Conservation (phyloP, 73 alveolate species). For the Tetrahymena malaccensis region DNA sequence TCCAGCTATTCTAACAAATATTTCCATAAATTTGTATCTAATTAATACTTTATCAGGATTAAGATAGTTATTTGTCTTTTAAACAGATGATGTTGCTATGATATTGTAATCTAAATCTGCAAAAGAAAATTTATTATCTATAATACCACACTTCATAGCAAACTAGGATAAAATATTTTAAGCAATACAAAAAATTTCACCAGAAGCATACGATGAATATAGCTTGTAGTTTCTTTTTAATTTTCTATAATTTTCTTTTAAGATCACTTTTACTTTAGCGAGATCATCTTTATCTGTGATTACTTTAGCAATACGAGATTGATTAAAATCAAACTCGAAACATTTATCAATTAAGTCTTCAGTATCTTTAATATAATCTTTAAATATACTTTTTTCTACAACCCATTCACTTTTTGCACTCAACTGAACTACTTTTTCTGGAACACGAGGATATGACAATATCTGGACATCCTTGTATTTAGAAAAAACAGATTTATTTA, state of each 20-base stretch:
- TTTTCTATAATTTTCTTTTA: constrained; percentile 14
- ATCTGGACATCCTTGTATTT: neutral
- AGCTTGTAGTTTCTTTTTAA: neutral
- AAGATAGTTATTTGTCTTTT: neutral
- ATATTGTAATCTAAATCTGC: neutral
- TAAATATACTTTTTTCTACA: constrained; percentile 55
- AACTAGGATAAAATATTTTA: neutral
- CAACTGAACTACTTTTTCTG: neutral
- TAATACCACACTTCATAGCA: neutral
- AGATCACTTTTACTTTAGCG: constrained; percentile 4
- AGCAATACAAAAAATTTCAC: neutral
- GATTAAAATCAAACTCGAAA: constrained; percentile 74
- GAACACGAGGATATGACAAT: neutral
- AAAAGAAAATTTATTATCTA: neutral
- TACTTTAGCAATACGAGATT: constrained; percentile 35
- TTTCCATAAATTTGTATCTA: constrained; percentile 32
- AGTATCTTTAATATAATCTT: constrained; percentile 54
- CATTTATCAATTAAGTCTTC: constrained; percentile 58
- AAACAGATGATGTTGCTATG: neutral
- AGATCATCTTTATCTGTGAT: constrained; percentile 13
- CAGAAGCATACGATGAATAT: neutral
- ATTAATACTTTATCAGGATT: constrained; percentile 20
- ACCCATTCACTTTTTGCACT: constrained; percentile 19
- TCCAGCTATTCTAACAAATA: constrained; percentile 27
- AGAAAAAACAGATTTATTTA: neutral